Evolutionary conservation across 768 basidiomycete genomes (phyloP), one percentile per base, ranked within the genome.

Genomic region (Krasilnikovozyma curviuscula): DNA sequence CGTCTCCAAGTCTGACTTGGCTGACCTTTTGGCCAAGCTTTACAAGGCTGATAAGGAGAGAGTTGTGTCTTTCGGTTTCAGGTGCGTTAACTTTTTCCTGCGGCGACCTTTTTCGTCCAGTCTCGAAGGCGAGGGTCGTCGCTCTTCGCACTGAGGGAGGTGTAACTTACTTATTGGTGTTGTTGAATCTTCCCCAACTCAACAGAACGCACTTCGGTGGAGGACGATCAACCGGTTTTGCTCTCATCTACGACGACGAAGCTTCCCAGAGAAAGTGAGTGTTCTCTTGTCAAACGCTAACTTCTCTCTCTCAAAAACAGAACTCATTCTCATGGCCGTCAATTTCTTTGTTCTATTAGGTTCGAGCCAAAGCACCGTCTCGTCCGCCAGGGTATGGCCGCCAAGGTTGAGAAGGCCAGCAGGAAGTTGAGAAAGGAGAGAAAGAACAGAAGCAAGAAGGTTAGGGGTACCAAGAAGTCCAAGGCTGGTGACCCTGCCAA

Each of bases 391-490:
- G 60, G 66, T 49, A 65, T 70, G 55, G 66, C 66, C 56, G 50
- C 72, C 55, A 93, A 95, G 71, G 78, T 80, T 54, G 83, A 85
- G 35, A 85, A 80, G 68, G 71, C 91, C 46, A 86, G 85, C 56
- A 81, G 93, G 63, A 97, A 97, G 68, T 78, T 97, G 68, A 81
- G 93, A 69, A 95, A 97, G 73, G 91, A 97, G 73, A 78, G 93
- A 62, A 98, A 98, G 77, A 98, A 98, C 71, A 79, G 91, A 65
- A 76, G 82, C 54, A 98, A 98, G 82, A 97, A 95, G 79, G 89
- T 85, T 40, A 83, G 89, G 63, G 89, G 91, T 59, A 88, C 82
- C 66, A 82, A 83, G 73, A 97, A 95, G 75, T 54, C 69, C 71
- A 95, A 93, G 79, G 86, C 85, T 48, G 61, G 54, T 32, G 64